Conservation (phyloP, 306 rosid species). For the Lathyrus tuberosus region DNA sequence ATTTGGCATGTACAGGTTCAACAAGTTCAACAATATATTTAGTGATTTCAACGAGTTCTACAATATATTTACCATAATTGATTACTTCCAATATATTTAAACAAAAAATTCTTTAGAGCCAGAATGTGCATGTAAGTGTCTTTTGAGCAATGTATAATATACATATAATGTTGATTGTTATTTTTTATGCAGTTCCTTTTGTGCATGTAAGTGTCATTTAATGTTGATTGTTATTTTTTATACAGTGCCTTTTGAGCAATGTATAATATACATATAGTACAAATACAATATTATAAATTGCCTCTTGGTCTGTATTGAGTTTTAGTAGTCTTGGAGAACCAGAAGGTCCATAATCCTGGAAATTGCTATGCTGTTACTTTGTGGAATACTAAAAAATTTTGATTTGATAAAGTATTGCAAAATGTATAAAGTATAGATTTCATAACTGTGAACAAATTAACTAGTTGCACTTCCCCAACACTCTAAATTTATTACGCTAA, state of each 20-base stretch:
- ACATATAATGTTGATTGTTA: no score
- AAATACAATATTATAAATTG: conserved; percentile 23
- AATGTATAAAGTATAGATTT: conserved; percentile 25
- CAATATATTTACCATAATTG: no score
- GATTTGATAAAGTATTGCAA: conserved; percentile 30
- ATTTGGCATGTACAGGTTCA: no score
- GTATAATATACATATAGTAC: conserved; percentile 22
- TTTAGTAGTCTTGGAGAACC: conserved; percentile 22
- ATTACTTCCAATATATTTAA: no score
- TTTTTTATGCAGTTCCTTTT: no score
- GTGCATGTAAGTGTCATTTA: no score
- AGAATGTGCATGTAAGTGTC: no score
- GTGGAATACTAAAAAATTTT: conserved; percentile 27
- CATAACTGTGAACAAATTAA: conserved; percentile 14
- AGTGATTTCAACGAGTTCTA: no score
- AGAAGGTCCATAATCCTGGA: conserved; percentile 11
- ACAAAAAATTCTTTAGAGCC: no score
- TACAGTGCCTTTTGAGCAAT: conserved; percentile 26
- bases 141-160: no score
- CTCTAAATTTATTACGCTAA: conserved; percentile 28
- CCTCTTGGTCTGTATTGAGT: conserved; percentile 29
- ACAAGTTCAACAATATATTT: no score
- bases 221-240: conserved; percentile 32
- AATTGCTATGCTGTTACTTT: conserved; percentile 14
- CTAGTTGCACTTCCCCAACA: neutral